Conservation (phyloP, 257 asterid genomes). For the Knoxia roxburghii region DNA sequence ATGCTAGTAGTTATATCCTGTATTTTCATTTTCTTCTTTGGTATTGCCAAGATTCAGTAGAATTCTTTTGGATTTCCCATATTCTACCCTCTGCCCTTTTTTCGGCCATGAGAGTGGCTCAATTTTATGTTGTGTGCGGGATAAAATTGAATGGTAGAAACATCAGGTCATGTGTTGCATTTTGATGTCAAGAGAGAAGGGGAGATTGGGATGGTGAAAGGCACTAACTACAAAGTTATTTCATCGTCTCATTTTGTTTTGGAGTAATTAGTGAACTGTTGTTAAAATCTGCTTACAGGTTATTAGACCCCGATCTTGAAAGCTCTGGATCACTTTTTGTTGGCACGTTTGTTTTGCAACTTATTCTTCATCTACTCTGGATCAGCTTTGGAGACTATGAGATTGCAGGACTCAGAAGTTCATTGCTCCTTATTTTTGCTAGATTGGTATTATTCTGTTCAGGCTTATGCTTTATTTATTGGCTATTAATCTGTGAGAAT, state of each 20-base stretch:
- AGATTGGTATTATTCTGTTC: constrained; percentile 54
- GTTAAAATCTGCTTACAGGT: constrained; percentile 48
- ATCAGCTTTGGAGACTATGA: constrained; percentile 72
- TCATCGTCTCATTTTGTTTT: background rate
- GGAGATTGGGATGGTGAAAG: too few relatives aligned
- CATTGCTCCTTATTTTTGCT: constrained; percentile 75
- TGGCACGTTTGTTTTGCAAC: constrained; percentile 83
- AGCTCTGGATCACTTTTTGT: constrained; percentile 94
- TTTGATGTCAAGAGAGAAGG: background rate
- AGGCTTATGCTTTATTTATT: background rate
- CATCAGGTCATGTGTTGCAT: background rate
- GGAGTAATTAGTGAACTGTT: constrained; percentile 9
- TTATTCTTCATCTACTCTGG: constrained; percentile 80
- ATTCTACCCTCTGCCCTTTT: too few relatives aligned
- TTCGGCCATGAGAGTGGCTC: too few relatives aligned
- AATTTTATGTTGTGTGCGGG: too few relatives aligned
- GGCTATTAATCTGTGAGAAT: too few relatives aligned
- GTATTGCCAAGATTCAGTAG: background rate
- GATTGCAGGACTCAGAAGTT: constrained; percentile 65
- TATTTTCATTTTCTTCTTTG: background rate
- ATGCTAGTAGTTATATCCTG: background rate
- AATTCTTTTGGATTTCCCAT: background rate
- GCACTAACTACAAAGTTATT: background rate
- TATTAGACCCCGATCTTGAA: constrained; percentile 81
- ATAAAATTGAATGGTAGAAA: background rate